Evolutionary conservation across 169 alveolate species (phyloP).

Genomic region (Cytauxzoon felis): DNA sequence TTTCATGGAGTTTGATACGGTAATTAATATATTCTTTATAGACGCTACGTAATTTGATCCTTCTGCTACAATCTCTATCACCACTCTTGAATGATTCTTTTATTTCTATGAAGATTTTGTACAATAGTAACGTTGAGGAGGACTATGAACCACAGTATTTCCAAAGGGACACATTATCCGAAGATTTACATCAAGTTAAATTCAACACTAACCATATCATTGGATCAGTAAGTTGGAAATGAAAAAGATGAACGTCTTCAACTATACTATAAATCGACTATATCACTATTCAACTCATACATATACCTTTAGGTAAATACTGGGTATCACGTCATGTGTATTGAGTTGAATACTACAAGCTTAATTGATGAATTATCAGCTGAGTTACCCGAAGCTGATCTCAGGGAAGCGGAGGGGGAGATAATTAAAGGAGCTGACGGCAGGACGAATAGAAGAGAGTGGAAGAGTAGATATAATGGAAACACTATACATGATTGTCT

Average conservation of each 20-base stretch:
- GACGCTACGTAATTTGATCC: constrained; percentile 67
- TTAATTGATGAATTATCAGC: constrained; percentile 4
- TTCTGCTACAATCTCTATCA: constrained; percentile 77
- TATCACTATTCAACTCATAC: neutral
- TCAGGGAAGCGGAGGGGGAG: no score
- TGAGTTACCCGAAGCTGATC: no score
- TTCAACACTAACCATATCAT: constrained; percentile 65
- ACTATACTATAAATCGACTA: no score
- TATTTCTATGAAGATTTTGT: constrained; percentile 74
- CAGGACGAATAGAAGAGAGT: no score
- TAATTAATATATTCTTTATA: constrained; percentile 65
- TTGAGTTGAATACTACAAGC: neutral
- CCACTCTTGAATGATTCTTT: constrained; percentile 77
- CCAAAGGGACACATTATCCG: constrained; percentile 66
- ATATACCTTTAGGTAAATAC: neutral
- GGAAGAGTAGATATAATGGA: no score
- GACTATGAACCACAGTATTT: constrained; percentile 81
- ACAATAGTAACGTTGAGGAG: constrained; percentile 76
- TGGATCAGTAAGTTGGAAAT: constrained; percentile 68
- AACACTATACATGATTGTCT: no score
- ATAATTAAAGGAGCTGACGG: no score
- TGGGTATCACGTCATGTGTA: neutral
- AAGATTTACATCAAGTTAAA: constrained; percentile 44
- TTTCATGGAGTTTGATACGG: no score
- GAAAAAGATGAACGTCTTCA: no score